phyloP scores from a whole-genome alignment of 495 filamentous ascomycete species.

The Cercophora sp. region DNA sequence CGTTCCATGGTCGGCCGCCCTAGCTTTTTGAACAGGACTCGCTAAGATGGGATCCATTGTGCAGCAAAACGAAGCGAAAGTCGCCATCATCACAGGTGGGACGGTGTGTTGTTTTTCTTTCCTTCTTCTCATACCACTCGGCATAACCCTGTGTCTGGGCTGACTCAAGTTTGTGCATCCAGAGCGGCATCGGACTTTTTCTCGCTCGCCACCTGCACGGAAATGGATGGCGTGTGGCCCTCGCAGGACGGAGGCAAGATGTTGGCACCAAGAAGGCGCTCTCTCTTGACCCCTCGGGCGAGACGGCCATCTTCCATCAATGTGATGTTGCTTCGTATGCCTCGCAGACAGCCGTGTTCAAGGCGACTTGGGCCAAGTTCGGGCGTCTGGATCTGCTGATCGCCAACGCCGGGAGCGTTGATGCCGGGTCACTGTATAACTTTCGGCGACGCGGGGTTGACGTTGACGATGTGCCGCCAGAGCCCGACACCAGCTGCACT shows the following conservation, averaged over 20 bases:
- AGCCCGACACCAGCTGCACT: constrained; percentile 33
- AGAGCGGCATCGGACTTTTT: constrained; percentile 15
- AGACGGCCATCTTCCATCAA: constrained; percentile 28
- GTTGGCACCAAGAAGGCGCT: not conserved
- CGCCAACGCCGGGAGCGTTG: constrained; percentile 40
- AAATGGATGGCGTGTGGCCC: constrained; percentile 7
- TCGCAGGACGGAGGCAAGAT: constrained; percentile 7
- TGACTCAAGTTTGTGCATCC: not conserved
- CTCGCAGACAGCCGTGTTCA: constrained; percentile 33
- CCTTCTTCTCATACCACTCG: not conserved
- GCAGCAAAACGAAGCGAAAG: constrained; percentile 8
- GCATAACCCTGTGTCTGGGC: not conserved
- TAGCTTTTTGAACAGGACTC: not conserved
- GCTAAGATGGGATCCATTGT: constrained; percentile 5
- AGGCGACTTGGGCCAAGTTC: constrained; percentile 28
- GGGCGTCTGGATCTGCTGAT: constrained; percentile 39
- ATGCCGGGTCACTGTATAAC: constrained; percentile 20
- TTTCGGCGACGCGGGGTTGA: constrained; percentile 1
- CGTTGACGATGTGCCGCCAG: constrained; percentile 31
- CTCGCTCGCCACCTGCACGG: constrained; percentile 10
- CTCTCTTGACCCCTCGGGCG: constrained; percentile 22
- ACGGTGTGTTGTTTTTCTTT: not conserved
- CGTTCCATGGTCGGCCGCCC: not conserved
- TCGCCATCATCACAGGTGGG: constrained; percentile 13
- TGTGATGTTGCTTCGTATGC: constrained; percentile 37